phyloP scores from a whole-genome alignment of 1,284 basidiomycete genomes.

The Moesziomyces antarcticus region DNA sequence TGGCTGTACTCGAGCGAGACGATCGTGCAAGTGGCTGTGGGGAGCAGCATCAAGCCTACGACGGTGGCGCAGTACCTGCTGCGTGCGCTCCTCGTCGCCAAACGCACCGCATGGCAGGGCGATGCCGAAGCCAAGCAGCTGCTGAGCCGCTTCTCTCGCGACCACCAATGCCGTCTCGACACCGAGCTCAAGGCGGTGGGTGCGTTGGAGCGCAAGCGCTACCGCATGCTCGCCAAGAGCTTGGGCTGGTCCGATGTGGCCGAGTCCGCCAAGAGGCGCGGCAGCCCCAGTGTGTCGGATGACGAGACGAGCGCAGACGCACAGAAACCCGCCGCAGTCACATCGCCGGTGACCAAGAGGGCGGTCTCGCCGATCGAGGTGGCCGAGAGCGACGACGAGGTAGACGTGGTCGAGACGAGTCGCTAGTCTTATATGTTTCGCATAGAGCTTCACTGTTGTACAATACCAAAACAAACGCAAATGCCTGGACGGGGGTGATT shows the following conservation, averaged over 20 bases:
- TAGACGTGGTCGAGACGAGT: conserved; percentile 28
- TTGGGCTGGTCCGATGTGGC: conserved; percentile 17
- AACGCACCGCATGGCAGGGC: not conserved
- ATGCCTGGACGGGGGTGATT: not conserved
- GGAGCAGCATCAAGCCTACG: conserved; percentile 22
- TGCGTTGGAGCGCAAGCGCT: not conserved
- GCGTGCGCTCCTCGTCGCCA: conserved; percentile 17
- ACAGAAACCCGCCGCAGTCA: not conserved
- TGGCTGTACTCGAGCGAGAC: conserved; percentile 27
- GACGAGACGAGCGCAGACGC: not conserved
- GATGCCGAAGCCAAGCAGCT: not conserved
- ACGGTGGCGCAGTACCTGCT: conserved; percentile 32
- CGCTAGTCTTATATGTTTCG: conserved; percentile 4
- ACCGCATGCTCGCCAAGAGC: conserved; percentile 10
- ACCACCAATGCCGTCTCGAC: conserved; percentile 7
- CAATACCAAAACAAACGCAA: conserved; percentile 8
- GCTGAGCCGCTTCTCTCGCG: conserved; percentile 11
- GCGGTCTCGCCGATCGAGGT: conserved; percentile 2
- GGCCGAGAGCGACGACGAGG: conserved; percentile 15
- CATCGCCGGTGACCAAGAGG: not conserved
- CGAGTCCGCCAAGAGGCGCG: not conserved
- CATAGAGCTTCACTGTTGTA: conserved; percentile 16
- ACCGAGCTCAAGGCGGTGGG: conserved; percentile 12
- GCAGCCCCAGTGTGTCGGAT: not conserved
- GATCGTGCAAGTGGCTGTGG: conserved; percentile 14